Evolutionary conservation across 805 yeast species (phyloP), one percentile per base, ranked within the genome.

Genomic region (Ogataea saltuana): DNA sequence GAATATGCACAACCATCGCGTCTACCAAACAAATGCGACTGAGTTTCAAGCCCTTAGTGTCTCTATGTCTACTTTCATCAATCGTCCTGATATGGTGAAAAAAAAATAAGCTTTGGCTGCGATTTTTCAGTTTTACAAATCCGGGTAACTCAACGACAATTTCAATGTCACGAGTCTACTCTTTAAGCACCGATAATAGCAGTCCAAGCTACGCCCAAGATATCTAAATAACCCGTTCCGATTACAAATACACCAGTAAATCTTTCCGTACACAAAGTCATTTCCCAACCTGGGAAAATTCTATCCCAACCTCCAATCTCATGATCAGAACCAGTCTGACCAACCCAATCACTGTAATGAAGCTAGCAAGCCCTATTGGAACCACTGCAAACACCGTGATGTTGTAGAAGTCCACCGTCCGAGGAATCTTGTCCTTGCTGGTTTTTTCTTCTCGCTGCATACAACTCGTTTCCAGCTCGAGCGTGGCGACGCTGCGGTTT

Each of bases 351-450:
- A 90, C 88, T 3, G 98, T 89, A 18, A 90, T 66, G 57, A 93
- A 91, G 54, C 97, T 87, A 4, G 98, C 97, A 46, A 91, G 58
- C 0, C 99, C 98, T 13, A 91, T 88, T 0, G 99, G 99, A n/a
- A 91, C 97, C 30, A 91, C 99, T 2, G 98, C 97, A 68, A 88
- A 91, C 2, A 91, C 97, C 0, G 86, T 88, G 38, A 93, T 86
- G 53, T 85, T 87, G 63, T 88, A 88, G 42, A 90, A 72, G 61
- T 91, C 95, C 46, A 90, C 86, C 26, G 89, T 83, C 42, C 96
- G 73, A 30, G 79, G 74, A 64, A 65, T 51, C 61, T 68, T 53
- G 69, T 48, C 34, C 43, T 34, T 27, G 13, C 8, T 29, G 32
- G 15, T 33, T 29, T 10, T 10, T 32, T 6, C 17, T 7, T 6